phyloP scores from a whole-genome alignment of 1,139 yeast genomes.

The Eremothecium cymbalariae region DNA sequence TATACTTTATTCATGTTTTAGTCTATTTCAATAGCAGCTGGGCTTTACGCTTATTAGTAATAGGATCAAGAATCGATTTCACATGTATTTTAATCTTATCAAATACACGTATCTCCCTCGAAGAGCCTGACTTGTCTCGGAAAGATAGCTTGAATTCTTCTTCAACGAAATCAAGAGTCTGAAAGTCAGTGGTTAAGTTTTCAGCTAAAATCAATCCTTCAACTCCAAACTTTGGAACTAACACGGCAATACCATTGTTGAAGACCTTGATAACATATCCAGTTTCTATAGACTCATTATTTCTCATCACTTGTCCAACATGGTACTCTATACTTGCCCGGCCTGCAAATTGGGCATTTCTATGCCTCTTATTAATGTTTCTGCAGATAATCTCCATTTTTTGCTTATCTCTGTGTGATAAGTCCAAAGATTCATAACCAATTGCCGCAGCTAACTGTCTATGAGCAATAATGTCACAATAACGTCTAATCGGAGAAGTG shows the following conservation, averaged over 20 bases:
- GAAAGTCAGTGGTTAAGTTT: constrained; percentile 55
- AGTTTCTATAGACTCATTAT: constrained; percentile 63
- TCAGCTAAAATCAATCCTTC: constrained; percentile 87
- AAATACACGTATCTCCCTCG: constrained; percentile 59
- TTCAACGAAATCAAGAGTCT: constrained; percentile 64
- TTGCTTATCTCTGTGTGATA: constrained; percentile 75
- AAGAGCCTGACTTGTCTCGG: constrained; percentile 37
- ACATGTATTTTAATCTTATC: constrained; percentile 81
- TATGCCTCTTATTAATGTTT: constrained; percentile 87
- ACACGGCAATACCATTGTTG: constrained; percentile 87
- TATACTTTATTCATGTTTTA: not conserved
- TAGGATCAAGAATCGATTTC: constrained; percentile 72
- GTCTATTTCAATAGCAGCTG: constrained; percentile 50
- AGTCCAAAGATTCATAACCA: constrained; percentile 78
- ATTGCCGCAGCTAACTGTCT: constrained; percentile 97
- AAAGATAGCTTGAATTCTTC: constrained; percentile 65
- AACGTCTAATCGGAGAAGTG: constrained; percentile 96
- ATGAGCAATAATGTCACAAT: constrained; percentile 96
- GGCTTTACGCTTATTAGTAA: constrained; percentile 89
- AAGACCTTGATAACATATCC: constrained; percentile 91
- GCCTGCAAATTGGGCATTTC: constrained; percentile 98
- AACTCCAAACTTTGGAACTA: constrained; percentile 96
- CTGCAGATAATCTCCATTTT: constrained; percentile 86
- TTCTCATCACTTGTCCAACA: constrained; percentile 95
- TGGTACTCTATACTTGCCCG: constrained; percentile 95